Percentiles rank a stretch among this genome's conserved stretches.
Evolutionary conservation across 208 protist genomes (phyloP).

Genomic region (Crithidia brevicula): DNA sequence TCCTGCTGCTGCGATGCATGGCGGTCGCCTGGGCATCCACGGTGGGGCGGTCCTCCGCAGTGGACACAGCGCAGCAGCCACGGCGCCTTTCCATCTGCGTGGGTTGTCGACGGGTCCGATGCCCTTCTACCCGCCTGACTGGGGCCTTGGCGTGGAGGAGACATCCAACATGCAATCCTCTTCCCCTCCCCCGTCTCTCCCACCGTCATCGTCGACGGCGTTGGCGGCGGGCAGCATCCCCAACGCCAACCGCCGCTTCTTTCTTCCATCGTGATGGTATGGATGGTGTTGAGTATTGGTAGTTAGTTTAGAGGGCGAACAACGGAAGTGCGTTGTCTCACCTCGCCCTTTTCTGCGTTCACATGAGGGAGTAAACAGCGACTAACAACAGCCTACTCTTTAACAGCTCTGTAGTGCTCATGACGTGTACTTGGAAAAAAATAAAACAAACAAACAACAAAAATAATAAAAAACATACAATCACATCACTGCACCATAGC

Average conservation of each 20-base stretch:
- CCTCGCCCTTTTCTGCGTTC: too few relatives aligned
- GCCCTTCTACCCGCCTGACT: conserved; percentile 8
- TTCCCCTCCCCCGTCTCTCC: not conserved
- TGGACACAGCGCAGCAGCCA: too few relatives aligned
- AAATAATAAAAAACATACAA: not conserved
- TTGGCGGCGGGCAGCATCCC: not conserved
- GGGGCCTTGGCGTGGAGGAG: not conserved
- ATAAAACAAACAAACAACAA: not conserved
- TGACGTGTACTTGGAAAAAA: too few relatives aligned
- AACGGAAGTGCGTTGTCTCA: too few relatives aligned
- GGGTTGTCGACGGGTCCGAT: not conserved
- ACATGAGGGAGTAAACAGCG: too few relatives aligned
- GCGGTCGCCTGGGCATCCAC: too few relatives aligned
- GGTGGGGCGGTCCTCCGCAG: too few relatives aligned
- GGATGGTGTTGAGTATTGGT: too few relatives aligned
- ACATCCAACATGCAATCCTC: not conserved
- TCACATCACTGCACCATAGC: not conserved
- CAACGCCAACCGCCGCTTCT: not conserved
- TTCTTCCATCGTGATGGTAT: not conserved
- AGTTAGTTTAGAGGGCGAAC: too few relatives aligned
- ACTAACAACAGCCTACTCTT: not conserved
- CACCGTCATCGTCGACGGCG: not conserved
- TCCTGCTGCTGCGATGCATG: not conserved
- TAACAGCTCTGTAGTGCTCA: not conserved
- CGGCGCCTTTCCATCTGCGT: conserved; percentile 1